Base-by-base conservation (phyloP, 345 rosid species). In the Excoecaria agallocha region DNA sequence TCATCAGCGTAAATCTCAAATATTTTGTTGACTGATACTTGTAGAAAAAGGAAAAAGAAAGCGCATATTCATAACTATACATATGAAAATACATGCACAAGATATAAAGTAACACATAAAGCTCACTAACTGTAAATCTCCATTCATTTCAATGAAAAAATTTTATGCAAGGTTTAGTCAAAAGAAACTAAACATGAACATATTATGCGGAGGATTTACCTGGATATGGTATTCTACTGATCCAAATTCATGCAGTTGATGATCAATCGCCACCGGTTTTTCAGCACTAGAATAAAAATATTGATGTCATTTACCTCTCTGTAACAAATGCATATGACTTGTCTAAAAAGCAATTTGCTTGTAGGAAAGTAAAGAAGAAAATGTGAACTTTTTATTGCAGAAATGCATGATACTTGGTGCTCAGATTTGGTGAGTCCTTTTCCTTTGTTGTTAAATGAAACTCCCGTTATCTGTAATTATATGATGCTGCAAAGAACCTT, bases 141-240 rank as follows among this genome's bases (percentile, higher is more conserved):
- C 2, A 0, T 39, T 13, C 30, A 19, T 64, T 41, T 39, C 50
- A 39, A 19, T 39, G 12, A 9, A 64, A 9, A 64, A 64, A 41
- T 43, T 43, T 43, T 43, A 43, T 8, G 10, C 10, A 43, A 43
- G 39, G 12, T 60, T 25, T 17, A 55, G 24, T 55, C 15, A 25
- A 56, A 71, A 45, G 70, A 64, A 58, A 6, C 2, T 55, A 6
- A 1, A 55, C 51, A 15, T 61, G 62, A 56, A 8, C 3, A 25
- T 49, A 65, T 17, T 25, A 11, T 66, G 38, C 35, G 12, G 11
- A 50, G 62, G 45, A 48, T 49, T 81, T 79, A 91, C 98, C 95
- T 84, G 85, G 74, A 93, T 63, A 69, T 90, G 92, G 86, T 93
- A 93, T 75, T 87, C 91, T 50, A 90, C 89, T 12, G 90, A 89